Base-by-base conservation (phyloP, 805 yeast genomes). In the Kodamaea restingae region DNA sequence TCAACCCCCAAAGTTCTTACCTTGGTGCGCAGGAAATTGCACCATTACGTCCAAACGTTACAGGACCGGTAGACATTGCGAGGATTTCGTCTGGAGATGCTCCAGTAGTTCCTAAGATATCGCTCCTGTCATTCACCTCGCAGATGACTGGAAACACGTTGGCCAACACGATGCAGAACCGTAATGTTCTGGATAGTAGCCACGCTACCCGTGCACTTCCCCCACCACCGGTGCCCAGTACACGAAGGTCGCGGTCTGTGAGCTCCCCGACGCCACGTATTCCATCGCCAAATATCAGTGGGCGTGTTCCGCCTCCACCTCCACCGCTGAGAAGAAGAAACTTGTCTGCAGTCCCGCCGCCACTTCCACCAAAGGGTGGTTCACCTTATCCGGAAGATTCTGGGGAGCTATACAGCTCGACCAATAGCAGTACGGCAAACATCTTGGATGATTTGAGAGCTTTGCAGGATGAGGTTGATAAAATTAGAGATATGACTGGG, bases 381-480 rank as follows among this genome's bases (percentile, higher is more conserved):
- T 35, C 44, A 4, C 49, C 49, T 11, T 39, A 27, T 12, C 44
- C 25, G 20, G 32, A 32, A 8, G 25, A 15, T 22, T 15, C 17
- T 36, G 28, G 18, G 32, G 36, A 41, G n/a, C 15, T 32, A 4
- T 38, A 15, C 44, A 44, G 40, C 43, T 40, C 42, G 35, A 15
- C 38, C 10, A 56, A 46, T 38, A 57, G 56, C 20, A 65, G 71
- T 44, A 68, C 74, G 18, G 60, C 73, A 3, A 77, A 81, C 44
- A 75, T 82, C 15, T 58, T 83, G 47, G 80, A 81, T 34, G 84
- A 82, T 52, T 63, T 83, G 41, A 74, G 73, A 51, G 82, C 82
- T 7, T 65, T 83, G 35, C 87, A 82, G 50, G 81, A 71, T 26
- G 88, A 83, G 55, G 87, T 83, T 15, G 84, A 83, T 49, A 69